A percentile compares a stretch with the other conserved stretches of the same genome.
Evolutionary conservation across 2,329 filamentous ascomycete species (phyloP).

Genomic region (Mycogone perniciosa): DNA sequence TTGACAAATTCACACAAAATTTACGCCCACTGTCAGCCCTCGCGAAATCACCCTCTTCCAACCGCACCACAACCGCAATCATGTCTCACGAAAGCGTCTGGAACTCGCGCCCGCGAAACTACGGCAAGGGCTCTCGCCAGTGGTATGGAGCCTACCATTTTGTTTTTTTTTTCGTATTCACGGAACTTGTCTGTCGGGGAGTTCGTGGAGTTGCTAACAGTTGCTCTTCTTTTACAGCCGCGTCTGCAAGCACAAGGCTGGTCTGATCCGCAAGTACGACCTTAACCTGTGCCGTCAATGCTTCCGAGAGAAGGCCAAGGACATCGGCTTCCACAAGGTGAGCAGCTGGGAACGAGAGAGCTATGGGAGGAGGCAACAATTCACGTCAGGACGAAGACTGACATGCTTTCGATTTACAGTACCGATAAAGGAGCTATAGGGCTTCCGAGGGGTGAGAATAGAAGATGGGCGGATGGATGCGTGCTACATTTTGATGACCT

Average conservation of each 20-base stretch:
- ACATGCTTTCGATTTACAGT: slow-evolving; percentile 22
- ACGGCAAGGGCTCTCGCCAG: slow-evolving; percentile 91
- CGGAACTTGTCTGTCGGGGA: not conserved
- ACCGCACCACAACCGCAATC: slow-evolving; percentile 33
- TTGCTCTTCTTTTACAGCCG: slow-evolving; percentile 39
- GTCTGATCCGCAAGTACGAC: slow-evolving; percentile 99
- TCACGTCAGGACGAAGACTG: slow-evolving; percentile 8
- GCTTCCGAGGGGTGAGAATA: slow-evolving; percentile 12
- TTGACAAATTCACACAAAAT: slow-evolving; percentile 34
- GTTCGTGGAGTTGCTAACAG: slow-evolving; percentile 22
- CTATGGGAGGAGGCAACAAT: not conserved
- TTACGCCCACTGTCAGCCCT: slow-evolving; percentile 28
- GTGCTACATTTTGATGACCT: slow-evolving; percentile 23
- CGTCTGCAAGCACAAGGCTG: slow-evolving; percentile 84
- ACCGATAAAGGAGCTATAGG: slow-evolving; percentile 30
- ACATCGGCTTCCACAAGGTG: slow-evolving; percentile 70
- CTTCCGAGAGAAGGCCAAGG: slow-evolving; percentile 67
- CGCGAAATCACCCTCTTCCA: slow-evolving; percentile 29
- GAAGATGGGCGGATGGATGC: slow-evolving; percentile 20
- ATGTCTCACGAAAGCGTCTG: slow-evolving; percentile 89
- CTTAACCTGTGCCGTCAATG: slow-evolving; percentile 81
- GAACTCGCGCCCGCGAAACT: slow-evolving; percentile 95
- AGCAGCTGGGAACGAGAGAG: slow-evolving; percentile 17
- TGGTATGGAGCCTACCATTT: slow-evolving; percentile 59
- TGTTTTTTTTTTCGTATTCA: not conserved